These are phyloP conservation scores for Orychophragmus violaceus DNA, from an alignment of 345 rosid genomes.

Conservation along the genomic window DNA sequence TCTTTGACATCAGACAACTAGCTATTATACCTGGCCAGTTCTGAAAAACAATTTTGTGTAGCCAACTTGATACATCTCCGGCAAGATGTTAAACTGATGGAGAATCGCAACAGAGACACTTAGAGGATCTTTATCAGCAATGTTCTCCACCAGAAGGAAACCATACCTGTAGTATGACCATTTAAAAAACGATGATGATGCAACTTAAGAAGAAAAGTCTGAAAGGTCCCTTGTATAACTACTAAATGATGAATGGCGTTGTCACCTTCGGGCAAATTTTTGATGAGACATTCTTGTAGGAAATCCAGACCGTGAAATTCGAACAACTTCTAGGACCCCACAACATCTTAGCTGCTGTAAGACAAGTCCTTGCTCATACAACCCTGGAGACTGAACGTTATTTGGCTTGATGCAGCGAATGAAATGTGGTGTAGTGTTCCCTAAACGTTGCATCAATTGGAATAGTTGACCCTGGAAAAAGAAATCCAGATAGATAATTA, in stretches of 20 bases:
- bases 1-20: neutral
- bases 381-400: constrained; percentile 80
- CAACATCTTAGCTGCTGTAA: constrained; percentile 96
- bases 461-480: constrained; percentile 81
- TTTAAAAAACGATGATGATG: neutral
- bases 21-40: constrained; percentile 74
- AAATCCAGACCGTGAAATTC: constrained; percentile 93
- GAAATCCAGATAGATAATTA: constrained; percentile 8
- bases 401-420: constrained; percentile 98
- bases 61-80: constrained; percentile 99
- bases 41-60: constrained; percentile 96
- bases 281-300: constrained; percentile 97
- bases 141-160: constrained; percentile 78
- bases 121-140: constrained; percentile 83
- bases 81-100: constrained; percentile 91
- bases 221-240: neutral
- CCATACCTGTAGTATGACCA: constrained; percentile 64
- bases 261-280: constrained; percentile 89
- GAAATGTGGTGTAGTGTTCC: constrained; percentile 92
- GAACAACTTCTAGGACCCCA: constrained; percentile 96
- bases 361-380: constrained; percentile 84
- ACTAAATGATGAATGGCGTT: neutral
- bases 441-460: constrained; percentile 93
- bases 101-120: constrained; percentile 97
- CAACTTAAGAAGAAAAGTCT: constrained; percentile 7